These are phyloP conservation scores for Entonaema liquescens DNA, from an alignment of 495 filamentous ascomycete genomes.

Conservation along the genomic window DNA sequence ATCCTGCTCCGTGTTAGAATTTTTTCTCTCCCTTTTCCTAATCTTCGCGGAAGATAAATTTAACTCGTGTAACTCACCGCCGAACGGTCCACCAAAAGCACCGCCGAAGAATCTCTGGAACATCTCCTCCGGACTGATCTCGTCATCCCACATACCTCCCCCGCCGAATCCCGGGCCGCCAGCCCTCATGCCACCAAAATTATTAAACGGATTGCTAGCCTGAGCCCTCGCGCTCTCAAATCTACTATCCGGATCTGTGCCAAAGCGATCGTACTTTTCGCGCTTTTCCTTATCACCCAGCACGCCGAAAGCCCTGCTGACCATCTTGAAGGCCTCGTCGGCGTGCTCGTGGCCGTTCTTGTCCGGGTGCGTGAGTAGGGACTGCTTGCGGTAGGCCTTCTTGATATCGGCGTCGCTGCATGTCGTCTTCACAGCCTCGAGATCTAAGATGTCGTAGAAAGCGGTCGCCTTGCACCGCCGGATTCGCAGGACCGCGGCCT, in stretches of 20 bases:
- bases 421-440: constrained; percentile 65
- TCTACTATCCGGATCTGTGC: constrained; percentile 89
- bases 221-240: constrained; percentile 69
- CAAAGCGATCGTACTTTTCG: constrained; percentile 83
- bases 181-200: constrained; percentile 64
- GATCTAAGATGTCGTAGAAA: constrained; percentile 88
- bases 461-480: constrained; percentile 82
- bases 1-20: constrained; percentile 48
- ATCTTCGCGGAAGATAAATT: not conserved
- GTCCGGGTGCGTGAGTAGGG: constrained; percentile 91
- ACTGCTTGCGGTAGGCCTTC: constrained; percentile 91
- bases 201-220: constrained; percentile 73
- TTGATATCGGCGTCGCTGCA: constrained; percentile 86
- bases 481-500: constrained; percentile 86
- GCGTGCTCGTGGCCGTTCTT: constrained; percentile 98
- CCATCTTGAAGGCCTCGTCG: constrained; percentile 98
- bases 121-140: constrained; percentile 95
- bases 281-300: constrained; percentile 94
- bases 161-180: constrained; percentile 58
- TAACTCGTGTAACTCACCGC: not conserved
- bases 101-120: constrained; percentile 95
- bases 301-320: constrained; percentile 90
- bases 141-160: constrained; percentile 79
- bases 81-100: constrained; percentile 62
- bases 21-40: not conserved